These are phyloP conservation scores for Xylariales sp. DNA, from an alignment of 2,329 filamentous ascomycete species.

Conservation along the genomic window DNA sequence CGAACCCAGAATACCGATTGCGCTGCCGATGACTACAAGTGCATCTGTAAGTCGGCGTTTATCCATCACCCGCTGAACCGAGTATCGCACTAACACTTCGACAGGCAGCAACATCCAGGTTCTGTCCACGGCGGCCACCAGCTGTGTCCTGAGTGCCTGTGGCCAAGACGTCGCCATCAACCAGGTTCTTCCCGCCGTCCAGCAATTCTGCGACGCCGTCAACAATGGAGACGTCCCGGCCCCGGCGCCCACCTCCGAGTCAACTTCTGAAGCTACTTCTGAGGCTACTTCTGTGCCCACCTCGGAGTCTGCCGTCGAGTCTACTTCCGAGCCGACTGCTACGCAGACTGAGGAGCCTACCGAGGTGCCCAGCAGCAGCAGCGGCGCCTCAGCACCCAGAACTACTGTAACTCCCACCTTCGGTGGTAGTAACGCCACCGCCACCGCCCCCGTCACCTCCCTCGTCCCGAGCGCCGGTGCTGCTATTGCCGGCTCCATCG, in stretches of 20 bases:
- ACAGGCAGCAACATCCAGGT: conserved; percentile 36
- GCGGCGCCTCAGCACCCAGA: neutral
- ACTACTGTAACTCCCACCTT: conserved; percentile 15
- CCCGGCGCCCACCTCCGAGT: conserved; percentile 3
- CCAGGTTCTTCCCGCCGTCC: conserved; percentile 43
- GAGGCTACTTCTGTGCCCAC: conserved; percentile 17
- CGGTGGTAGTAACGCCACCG: conserved; percentile 17
- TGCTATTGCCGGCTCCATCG: conserved; percentile 33
- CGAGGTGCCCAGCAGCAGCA: neutral
- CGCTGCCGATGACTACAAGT: conserved; percentile 40
- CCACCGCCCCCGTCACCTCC: conserved; percentile 23
- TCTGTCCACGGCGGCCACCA: conserved; percentile 38
- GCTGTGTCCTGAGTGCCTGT: conserved; percentile 41
- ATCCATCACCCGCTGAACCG: neutral
- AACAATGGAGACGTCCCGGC: conserved; percentile 29
- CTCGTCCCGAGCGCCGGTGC: conserved; percentile 34
- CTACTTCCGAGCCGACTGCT: conserved; percentile 19
- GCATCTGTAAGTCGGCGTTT: conserved; percentile 42
- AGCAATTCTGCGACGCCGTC: conserved; percentile 41
- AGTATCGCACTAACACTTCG: conserved; percentile 7
- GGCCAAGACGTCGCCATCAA: conserved; percentile 38
- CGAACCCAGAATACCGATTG: conserved; percentile 37
- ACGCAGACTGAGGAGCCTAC: conserved; percentile 9
- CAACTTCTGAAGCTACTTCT: conserved; percentile 1
- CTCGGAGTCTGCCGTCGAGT: conserved; percentile 2